Evolutionary conservation across 2,329 filamentous ascomycete species (phyloP).

Genomic region (Blastomyces silverae): DNA sequence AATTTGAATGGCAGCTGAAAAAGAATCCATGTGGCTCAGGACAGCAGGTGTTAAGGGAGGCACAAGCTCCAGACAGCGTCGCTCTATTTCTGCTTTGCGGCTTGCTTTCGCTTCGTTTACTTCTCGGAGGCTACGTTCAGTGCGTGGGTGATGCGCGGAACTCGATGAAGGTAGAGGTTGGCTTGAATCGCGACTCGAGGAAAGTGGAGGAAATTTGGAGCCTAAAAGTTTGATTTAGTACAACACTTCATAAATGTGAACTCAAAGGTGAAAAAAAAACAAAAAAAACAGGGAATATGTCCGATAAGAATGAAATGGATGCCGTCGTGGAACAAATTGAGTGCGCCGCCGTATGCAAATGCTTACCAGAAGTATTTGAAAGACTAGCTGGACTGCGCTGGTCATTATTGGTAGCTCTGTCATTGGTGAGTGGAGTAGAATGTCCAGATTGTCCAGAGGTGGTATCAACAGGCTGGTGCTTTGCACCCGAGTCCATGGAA

Average conservation of each 20-base stretch:
- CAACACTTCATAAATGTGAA: background rate
- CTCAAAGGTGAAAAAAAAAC: background rate
- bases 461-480: conserved; percentile 12
- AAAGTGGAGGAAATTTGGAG: conserved; percentile 17
- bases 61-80: conserved; percentile 57
- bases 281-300: background rate
- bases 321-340: background rate
- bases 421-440: conserved; percentile 16
- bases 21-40: conserved; percentile 64
- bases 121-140: conserved; percentile 55
- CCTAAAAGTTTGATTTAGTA: conserved; percentile 13
- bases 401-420: conserved; percentile 9
- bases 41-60: conserved; percentile 59
- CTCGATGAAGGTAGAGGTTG: conserved; percentile 10
- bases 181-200: conserved; percentile 14
- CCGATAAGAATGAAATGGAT: background rate
- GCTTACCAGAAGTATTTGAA: conserved; percentile 21
- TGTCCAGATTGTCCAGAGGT: conserved; percentile 16
- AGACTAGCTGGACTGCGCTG: conserved; percentile 14
- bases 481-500: conserved; percentile 13
- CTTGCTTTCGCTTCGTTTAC: conserved; percentile 57
- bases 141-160: conserved; percentile 20
- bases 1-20: conserved; percentile 66
- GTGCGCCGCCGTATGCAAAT: background rate
- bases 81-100: conserved; percentile 64